Evolutionary conservation across 2,329 filamentous ascomycete species (phyloP), one percentile per base, ranked within the genome.

Genomic region (Hysterium pulicare): DNA sequence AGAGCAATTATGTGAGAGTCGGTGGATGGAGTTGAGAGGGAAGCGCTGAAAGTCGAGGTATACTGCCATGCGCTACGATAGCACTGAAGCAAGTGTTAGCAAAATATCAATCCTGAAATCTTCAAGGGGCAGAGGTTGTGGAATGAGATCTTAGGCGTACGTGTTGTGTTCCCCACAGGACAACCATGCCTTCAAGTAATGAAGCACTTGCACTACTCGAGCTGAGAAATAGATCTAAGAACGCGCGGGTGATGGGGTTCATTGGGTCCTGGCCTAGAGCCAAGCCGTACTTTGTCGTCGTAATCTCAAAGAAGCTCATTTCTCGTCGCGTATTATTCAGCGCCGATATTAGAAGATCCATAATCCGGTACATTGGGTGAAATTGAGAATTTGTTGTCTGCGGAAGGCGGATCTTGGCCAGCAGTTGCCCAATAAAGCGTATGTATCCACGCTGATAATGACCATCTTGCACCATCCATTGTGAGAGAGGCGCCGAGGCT

Each of bases 121-220:
- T n/a, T 8, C 17, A 23, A 8, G 7, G 19, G 7, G n/a, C n/a
- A n/a, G n/a, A n/a, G n/a, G n/a, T n/a, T n/a, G n/a, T 13, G 13
- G 4, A 20, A 19, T 9, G 30, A 5, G n/a, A 9, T 23, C 10
- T 3, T 2, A 15, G 17, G 59, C 69, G 34, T 65, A 73, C 71
- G 49, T 75, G 79, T 66, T 91, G 86, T 1, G 83, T 88, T n/a
- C 81, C 82, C 82, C 84, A 90, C 19, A 90, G 76, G n/a, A 87
- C 75, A 2, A 87, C 76, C 47, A 87, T 72, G 5, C 82, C 84
- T 59, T 89, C 84, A 2, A 90, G 67, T 56, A 87, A 59, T 1
- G 67, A 73, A 2, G 71, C 69, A 6, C 70, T 71, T 0, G 74
- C 67, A 38, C 73, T 72, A 10, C 77, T 71, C 3, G 74, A 74